These are phyloP conservation scores for Carex littledalei DNA, from an alignment of 176 grass and related monocot species.

Conservation along the genomic window DNA sequence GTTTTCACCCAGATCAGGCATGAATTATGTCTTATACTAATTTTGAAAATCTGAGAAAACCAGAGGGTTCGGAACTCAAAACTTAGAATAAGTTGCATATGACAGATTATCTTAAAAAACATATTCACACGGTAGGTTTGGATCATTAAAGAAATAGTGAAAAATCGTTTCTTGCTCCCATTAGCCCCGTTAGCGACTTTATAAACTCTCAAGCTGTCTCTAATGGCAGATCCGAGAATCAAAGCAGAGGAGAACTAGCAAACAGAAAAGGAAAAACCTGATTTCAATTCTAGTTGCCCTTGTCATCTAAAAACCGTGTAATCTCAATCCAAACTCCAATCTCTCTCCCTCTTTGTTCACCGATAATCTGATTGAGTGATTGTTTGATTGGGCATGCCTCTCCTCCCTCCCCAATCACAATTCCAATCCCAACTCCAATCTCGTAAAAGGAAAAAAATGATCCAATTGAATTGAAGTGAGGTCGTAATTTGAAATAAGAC, in stretches of 20 bases:
- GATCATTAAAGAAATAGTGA: too few relatives aligned
- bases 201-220: too few relatives aligned
- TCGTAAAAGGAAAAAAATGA: neutral
- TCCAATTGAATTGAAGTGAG: neutral
- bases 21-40: too few relatives aligned
- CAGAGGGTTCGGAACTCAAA: too few relatives aligned
- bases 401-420: neutral
- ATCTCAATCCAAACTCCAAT: neutral
- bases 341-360: neutral
- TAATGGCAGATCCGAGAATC: neutral
- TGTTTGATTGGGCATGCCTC: neutral
- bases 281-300: neutral
- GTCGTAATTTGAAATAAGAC: neutral
- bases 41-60: too few relatives aligned
- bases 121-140: too few relatives aligned
- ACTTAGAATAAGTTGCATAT: too few relatives aligned
- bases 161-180: too few relatives aligned
- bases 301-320: neutral
- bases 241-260: neutral
- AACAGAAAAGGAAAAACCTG: neutral
- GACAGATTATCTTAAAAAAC: too few relatives aligned
- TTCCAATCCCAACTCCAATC: neutral
- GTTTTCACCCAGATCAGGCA: too few relatives aligned
- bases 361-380: neutral
- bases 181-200: too few relatives aligned